These are phyloP conservation scores for Apostasia ramifera DNA, from an alignment of 106 monocot genomes.

Conservation along the genomic window DNA sequence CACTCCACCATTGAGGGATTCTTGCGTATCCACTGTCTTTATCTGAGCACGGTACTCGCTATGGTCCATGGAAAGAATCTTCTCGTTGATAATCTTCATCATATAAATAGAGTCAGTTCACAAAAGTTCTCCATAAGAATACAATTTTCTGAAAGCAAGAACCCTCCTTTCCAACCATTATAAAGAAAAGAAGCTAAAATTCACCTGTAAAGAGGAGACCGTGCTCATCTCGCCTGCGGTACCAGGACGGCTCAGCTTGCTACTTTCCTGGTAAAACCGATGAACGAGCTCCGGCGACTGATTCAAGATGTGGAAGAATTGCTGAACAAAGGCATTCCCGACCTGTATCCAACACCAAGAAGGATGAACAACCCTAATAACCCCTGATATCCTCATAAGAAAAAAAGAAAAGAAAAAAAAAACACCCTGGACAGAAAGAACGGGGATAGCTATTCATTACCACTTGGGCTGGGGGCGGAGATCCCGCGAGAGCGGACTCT, in stretches of 20 bases:
- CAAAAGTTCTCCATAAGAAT: background rate
- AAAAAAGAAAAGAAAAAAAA: background rate
- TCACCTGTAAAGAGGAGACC: constrained; percentile 39
- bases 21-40: constrained; percentile 64
- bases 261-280: constrained; percentile 50
- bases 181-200: background rate
- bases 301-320: constrained; percentile 50
- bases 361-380: background rate
- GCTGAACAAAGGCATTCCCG: constrained; percentile 59
- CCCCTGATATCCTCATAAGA: background rate
- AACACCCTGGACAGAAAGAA: background rate
- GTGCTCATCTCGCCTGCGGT: constrained; percentile 26
- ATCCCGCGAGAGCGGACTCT: constrained; percentile 9
- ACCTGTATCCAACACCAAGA: constrained; percentile 22
- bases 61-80: constrained; percentile 58
- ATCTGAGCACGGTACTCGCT: constrained; percentile 41
- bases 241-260: constrained; percentile 46
- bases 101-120: background rate
- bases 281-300: constrained; percentile 44
- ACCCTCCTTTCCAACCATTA: background rate
- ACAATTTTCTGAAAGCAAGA: background rate
- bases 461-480: constrained; percentile 15
- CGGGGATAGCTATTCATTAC: background rate
- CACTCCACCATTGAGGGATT: constrained; percentile 50
- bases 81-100: constrained; percentile 60